Base-by-base conservation (phyloP, 177 flowering plant species). In the Vitis hybrid region DNA sequence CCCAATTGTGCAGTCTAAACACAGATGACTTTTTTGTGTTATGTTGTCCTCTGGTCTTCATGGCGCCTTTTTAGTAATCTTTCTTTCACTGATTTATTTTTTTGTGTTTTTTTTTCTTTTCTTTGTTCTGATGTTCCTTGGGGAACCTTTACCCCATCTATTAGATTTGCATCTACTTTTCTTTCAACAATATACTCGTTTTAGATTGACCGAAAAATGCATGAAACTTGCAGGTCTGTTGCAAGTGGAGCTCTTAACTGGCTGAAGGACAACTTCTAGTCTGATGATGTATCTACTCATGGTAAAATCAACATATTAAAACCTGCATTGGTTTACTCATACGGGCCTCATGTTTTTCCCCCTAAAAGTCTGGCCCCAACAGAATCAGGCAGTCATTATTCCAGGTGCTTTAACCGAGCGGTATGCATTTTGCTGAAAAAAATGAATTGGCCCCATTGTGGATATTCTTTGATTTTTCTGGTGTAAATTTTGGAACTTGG, bases 191-290 rank as follows among this genome's bases (percentile, higher is more conserved):
- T 14, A 40, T 40, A 19, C 51, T 11, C 2, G 17, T 50, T 51
- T 26, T 23, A 1, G 52, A 11, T 55, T 30, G 55, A 23, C 55
- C 1, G 14, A 52, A 56, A 72, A 60, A 26, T 11, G 11, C 59
- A 56, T 75, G 61, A 18, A 56, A 70, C 67, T 65, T 79, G 76
- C 89, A 91, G 96, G 84, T 82, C 93, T 54, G 81, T 83, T 65
- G 91, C 88, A 54, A 87, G 84, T 77, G 98, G 97, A 74, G 95
- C 82, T 68, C 69, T 87, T 52, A 93, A 84, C 67, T 93, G 97
- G 97, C 72, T 93, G 67, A 91, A 83, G 81, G 92, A 91, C 82
- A 90, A 87, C 75, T 80, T 88, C 40, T 91, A 81, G 72, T 48
- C 65, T 26, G 56, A 54, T 26, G 56, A 54, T 49, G 10, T 18